These are phyloP conservation scores for Peronosclerospora sorghi DNA, from an alignment of 352 stramenopile genomes.

Conservation along the genomic window DNA sequence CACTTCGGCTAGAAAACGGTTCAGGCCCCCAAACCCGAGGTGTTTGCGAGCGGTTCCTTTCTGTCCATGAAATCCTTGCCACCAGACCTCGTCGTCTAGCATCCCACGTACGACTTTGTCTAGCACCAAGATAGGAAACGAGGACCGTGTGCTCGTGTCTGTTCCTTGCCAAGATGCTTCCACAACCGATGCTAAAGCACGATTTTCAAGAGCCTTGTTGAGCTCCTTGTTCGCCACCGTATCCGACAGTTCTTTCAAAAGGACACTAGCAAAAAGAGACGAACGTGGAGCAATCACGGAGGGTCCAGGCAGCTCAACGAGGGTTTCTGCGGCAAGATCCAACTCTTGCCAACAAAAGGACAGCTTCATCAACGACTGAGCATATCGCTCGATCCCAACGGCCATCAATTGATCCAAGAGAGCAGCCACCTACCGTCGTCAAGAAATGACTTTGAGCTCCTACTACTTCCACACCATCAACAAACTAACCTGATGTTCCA, in stretches of 20 bases:
- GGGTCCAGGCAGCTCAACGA: slow-evolving; percentile 24
- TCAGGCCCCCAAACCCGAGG: slow-evolving; percentile 48
- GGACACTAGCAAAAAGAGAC: slow-evolving; percentile 34
- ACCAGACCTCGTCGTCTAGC: slow-evolving; percentile 47
- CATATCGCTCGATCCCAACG: slow-evolving; percentile 41
- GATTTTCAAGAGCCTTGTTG: slow-evolving; percentile 35
- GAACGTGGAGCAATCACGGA: slow-evolving; percentile 7
- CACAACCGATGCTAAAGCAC: slow-evolving; percentile 6
- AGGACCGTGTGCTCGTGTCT: slow-evolving; percentile 14
- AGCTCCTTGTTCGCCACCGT: slow-evolving; percentile 42
- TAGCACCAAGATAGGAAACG: slow-evolving; percentile 35
- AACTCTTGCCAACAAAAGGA: slow-evolving; percentile 54
- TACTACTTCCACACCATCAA: no score
- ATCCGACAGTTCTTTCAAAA: slow-evolving; percentile 41
- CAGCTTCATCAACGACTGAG: slow-evolving; percentile 59
- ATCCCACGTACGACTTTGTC: slow-evolving; percentile 46
- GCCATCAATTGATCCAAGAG: slow-evolving; percentile 41
- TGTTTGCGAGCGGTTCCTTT: slow-evolving; percentile 22
- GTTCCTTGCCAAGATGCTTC: neutral
- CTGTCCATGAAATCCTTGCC: slow-evolving; percentile 31
- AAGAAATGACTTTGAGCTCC: no score
- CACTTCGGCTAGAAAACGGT: slow-evolving; percentile 61
- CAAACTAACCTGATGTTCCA: slow-evolving; percentile 27
- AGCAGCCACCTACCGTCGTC: slow-evolving; percentile 31
- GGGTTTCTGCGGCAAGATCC: slow-evolving; percentile 40